phyloP scores from a whole-genome alignment of 2,329 filamentous ascomycete genomes.

The Pestalotiopsis sp. region DNA sequence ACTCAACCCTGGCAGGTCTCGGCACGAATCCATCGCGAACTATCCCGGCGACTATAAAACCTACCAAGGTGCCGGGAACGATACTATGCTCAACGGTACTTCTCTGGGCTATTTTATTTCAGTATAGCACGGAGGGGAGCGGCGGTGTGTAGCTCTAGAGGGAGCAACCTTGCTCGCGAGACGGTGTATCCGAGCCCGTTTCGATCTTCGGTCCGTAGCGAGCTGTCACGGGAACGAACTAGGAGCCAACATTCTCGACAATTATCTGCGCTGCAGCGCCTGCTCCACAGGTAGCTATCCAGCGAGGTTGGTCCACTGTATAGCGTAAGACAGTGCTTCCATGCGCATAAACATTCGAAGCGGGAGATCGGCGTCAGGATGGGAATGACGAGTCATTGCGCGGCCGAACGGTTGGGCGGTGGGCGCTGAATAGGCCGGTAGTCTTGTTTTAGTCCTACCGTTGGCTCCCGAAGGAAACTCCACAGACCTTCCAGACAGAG shows the following conservation, averaged over 20 bases:
- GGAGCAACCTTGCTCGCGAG: constrained; percentile 1
- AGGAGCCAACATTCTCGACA: background rate
- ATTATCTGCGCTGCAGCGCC: background rate
- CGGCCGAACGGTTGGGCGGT: background rate
- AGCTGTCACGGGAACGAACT: constrained; percentile 1
- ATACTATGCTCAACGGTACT: background rate
- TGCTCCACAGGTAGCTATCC: background rate
- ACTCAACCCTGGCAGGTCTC: background rate
- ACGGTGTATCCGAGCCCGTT: background rate
- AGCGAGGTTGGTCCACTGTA: background rate
- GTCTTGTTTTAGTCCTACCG: background rate
- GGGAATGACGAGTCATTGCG: constrained; percentile 8
- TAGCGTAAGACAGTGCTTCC: background rate
- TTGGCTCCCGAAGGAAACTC: constrained; percentile 8
- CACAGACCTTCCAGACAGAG: background rate
- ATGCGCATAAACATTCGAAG: background rate
- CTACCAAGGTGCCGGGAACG: background rate
- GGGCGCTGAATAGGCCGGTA: background rate
- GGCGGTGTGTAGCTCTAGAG: background rate
- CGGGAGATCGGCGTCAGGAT: constrained; percentile 8
- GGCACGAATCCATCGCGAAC: background rate
- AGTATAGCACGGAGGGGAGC: background rate
- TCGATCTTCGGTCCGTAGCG: constrained; percentile 3
- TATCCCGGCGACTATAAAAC: background rate
- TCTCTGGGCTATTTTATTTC: no score